These are phyloP conservation scores for Lactarius akahatsu DNA, from an alignment of 768 basidiomycete species.

Conservation along the genomic window DNA sequence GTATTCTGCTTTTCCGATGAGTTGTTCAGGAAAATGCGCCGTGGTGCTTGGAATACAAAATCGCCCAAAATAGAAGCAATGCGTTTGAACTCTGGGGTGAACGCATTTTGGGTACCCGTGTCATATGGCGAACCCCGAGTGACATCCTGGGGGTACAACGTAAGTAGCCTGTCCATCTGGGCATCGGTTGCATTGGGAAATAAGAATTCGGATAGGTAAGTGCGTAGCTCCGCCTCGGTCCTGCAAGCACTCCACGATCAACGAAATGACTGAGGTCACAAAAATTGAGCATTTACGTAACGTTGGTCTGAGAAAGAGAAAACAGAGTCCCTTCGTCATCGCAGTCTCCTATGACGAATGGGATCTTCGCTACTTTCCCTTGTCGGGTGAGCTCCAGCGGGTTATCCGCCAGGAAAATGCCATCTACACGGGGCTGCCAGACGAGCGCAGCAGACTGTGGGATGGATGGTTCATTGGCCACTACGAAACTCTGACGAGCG, in stretches of 20 bases:
- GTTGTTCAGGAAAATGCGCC: conserved; percentile 39
- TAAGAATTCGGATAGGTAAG: conserved; percentile 19
- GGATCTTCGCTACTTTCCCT: conserved; percentile 37
- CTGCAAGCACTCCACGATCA: conserved; percentile 6
- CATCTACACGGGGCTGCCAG: conserved; percentile 44
- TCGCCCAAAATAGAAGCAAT: conserved; percentile 43
- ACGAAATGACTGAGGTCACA: neutral
- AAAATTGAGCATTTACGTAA: conserved; percentile 30
- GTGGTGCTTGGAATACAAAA: conserved; percentile 37
- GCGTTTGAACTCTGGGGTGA: conserved; percentile 43
- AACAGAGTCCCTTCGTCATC: conserved; percentile 34
- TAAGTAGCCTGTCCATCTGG: conserved; percentile 20
- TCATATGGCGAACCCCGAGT: conserved; percentile 34
- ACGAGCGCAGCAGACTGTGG: conserved; percentile 33
- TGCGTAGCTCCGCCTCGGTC: conserved; percentile 24
- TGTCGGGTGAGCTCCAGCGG: conserved; percentile 36
- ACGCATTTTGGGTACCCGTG: conserved; percentile 28
- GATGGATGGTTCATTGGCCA: neutral
- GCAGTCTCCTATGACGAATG: conserved; percentile 34
- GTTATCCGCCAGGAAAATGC: conserved; percentile 38
- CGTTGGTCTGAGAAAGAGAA: conserved; percentile 29
- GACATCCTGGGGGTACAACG: conserved; percentile 24
- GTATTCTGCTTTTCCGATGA: conserved; percentile 36
- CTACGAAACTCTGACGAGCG: neutral
- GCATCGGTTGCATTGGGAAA: conserved; percentile 10